A percentile compares a stretch with the other conserved stretches of the same genome.
Conservation (phyloP, 768 basidiomycete species). For the Leccinum truebloodii region DNA sequence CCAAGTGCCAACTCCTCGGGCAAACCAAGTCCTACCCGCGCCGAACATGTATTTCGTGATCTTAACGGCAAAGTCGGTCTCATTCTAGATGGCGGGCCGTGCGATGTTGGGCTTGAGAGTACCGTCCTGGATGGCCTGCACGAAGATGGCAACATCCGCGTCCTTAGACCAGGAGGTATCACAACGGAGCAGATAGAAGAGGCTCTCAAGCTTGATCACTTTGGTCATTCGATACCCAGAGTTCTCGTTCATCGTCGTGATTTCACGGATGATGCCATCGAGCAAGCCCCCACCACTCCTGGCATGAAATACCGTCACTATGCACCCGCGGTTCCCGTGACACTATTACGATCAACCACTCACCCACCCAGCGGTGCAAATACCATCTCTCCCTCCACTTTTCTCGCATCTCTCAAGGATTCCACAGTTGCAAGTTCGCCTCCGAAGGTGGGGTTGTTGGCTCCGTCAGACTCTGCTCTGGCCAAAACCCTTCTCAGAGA, state of each 20-base stretch:
- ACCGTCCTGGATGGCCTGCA: slow-evolving; percentile 92
- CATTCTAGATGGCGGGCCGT: slow-evolving; percentile 91
- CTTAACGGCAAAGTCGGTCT: slow-evolving; percentile 70
- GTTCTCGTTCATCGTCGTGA: slow-evolving; percentile 83
- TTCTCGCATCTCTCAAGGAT: slow-evolving; percentile 46
- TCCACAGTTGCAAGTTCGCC: slow-evolving; percentile 7
- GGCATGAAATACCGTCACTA: slow-evolving; percentile 99
- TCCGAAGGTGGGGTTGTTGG: slow-evolving; percentile 65
- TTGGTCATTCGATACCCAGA: slow-evolving; percentile 42
- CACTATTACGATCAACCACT: slow-evolving; percentile 61
- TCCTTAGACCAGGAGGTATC: slow-evolving; percentile 90
- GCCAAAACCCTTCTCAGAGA: slow-evolving; percentile 28
- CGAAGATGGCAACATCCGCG: slow-evolving; percentile 70
- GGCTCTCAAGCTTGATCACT: slow-evolving; percentile 47
- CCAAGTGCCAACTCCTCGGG: slow-evolving; percentile 96
- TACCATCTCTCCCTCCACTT: slow-evolving; percentile 34
- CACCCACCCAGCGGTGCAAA: slow-evolving; percentile 39
- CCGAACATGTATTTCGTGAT: slow-evolving; percentile 81
- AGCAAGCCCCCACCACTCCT: slow-evolving; percentile 86
- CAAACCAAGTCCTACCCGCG: slow-evolving; percentile 90
- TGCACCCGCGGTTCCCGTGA: slow-evolving; percentile 86
- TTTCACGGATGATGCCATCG: slow-evolving; percentile 66
- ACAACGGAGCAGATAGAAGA: slow-evolving; percentile 84
- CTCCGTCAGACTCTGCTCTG: slow-evolving; percentile 57
- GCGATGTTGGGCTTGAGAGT: slow-evolving; percentile 90